Evolutionary conservation across 2,329 filamentous ascomycete genomes (phyloP), one percentile per base, ranked within the genome.

Genomic region (Penicillium sp.): DNA sequence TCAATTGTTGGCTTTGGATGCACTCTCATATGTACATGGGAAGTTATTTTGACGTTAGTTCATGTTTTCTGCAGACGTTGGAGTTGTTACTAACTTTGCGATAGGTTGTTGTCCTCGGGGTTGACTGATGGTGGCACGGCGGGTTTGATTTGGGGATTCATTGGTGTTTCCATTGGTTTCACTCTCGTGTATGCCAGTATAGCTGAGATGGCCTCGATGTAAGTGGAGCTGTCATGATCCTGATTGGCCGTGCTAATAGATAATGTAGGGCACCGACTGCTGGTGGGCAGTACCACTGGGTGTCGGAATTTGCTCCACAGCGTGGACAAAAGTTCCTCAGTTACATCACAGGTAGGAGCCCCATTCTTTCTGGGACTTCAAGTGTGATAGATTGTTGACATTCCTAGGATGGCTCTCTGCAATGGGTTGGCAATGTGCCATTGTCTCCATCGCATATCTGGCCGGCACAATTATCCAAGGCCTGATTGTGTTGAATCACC

Each of bases 391-490:
- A 37, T 39, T 19, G 3, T 24, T 9, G 45, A 52, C 2, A 27
- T 13, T 24, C 19, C n/a, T 37, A 75, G 74, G 74, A 14, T 79
- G 77, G 77, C 72, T 79, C 29, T 73, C 70, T 48, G 73, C 73
- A 22, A 72, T 76, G 39, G 76, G 75, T 19, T 81, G 78, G 79
- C 77, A 80, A 56, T 74, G 73, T 50, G 74, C 77, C 19, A 74
- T 78, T 24, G 76, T 77, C 7, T 72, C 74, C 4, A 76, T 77
- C 48, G 74, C 73, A 13, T 79, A 77, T 65, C 71, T 80, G 16
- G 76, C 75, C 7, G 79, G 75, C 2, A 75, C 71, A 5, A 75
- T 78, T 41, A 76, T 81, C 3, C 78, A 81, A 62, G 79, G 76
- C 0, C 59, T 82, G 5, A 70, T 79, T 13, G 71, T 77, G 21